phyloP scores from a whole-genome alignment of 2,329 filamentous ascomycete genomes.

The Lizonia empirigonia region DNA sequence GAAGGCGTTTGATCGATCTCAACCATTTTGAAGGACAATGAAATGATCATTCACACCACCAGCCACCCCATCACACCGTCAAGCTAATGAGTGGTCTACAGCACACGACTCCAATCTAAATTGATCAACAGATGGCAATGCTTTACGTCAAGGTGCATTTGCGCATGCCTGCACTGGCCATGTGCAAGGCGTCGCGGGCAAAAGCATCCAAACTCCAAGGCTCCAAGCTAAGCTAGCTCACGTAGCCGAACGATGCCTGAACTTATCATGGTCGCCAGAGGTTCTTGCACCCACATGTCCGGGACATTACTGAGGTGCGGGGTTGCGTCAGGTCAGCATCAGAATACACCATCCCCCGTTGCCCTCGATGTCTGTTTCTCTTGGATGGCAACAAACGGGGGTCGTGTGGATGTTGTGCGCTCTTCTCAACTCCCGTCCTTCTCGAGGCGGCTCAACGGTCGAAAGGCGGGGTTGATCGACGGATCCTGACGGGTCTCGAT shows the following conservation, averaged over 20 bases:
- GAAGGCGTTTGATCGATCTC: not conserved
- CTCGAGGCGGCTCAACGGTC: constrained; percentile 17
- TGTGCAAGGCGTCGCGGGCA: constrained; percentile 4
- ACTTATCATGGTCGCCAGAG: constrained; percentile 2
- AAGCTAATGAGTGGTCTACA: constrained; percentile 2
- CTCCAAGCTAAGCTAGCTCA: too few relatives aligned
- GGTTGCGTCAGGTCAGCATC: constrained; percentile 22
- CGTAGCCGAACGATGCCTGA: constrained; percentile 9
- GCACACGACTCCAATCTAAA: not conserved
- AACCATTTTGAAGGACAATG: constrained; percentile 7
- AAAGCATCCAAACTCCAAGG: not conserved
- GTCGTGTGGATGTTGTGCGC: not conserved
- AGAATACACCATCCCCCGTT: constrained; percentile 1
- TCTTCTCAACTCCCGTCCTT: not conserved
- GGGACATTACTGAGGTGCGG: constrained; percentile 17
- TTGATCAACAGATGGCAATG: constrained; percentile 2
- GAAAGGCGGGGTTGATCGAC: constrained; percentile 30
- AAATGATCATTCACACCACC: constrained; percentile 5
- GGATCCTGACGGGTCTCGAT: constrained; percentile 13
- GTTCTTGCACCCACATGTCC: not conserved
- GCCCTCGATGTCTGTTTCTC: not conserved
- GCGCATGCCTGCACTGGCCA: not conserved
- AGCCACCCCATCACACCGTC: not conserved
- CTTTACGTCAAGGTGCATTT: constrained; percentile 15
- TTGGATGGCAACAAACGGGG: not conserved